Evolutionary conservation across 768 basidiomycete genomes (phyloP).

Genomic region (Suillus discolor): DNA sequence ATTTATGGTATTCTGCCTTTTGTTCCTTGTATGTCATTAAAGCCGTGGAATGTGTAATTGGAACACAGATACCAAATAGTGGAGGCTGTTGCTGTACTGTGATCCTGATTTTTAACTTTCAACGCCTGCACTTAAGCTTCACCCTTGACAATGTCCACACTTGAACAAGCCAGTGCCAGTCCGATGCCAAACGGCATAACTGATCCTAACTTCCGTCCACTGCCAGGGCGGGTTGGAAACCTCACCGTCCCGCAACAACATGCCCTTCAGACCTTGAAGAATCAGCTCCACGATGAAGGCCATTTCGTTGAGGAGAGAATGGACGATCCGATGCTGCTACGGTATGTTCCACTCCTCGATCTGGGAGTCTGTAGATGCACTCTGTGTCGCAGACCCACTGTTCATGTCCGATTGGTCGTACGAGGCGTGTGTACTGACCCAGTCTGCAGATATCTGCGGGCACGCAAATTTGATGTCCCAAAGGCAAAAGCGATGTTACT

Average conservation of each 20-base stretch:
- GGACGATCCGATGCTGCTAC: conserved; percentile 70
- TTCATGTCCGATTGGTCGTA: conserved; percentile 19
- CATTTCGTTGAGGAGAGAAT: conserved; percentile 63
- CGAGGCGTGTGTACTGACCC: not conserved
- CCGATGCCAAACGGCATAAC: conserved; percentile 60
- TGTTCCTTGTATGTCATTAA: not conserved
- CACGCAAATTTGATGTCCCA: conserved; percentile 86
- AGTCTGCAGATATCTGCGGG: conserved; percentile 76
- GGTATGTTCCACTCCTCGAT: conserved; percentile 40
- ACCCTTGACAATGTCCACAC: conserved; percentile 29
- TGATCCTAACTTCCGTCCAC: conserved; percentile 65
- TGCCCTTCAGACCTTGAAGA: conserved; percentile 68
- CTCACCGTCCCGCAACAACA: conserved; percentile 62
- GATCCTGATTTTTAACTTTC: conserved; percentile 5
- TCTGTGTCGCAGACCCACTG: conserved; percentile 9
- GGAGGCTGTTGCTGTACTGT: not conserved
- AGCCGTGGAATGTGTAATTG: conserved; percentile 3
- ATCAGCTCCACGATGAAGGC: conserved; percentile 61
- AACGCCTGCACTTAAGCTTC: not conserved
- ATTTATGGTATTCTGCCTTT: not conserved
- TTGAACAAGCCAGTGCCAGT: conserved; percentile 50
- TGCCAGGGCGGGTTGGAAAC: conserved; percentile 80
- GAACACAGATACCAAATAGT: not conserved
- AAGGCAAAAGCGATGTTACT: conserved; percentile 86
- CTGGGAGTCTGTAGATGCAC: conserved; percentile 2